Percentiles rank a stretch among this genome's conserved stretches.
phyloP scores from a whole-genome alignment of 257 asterid species.

The Solanum sitiens region DNA sequence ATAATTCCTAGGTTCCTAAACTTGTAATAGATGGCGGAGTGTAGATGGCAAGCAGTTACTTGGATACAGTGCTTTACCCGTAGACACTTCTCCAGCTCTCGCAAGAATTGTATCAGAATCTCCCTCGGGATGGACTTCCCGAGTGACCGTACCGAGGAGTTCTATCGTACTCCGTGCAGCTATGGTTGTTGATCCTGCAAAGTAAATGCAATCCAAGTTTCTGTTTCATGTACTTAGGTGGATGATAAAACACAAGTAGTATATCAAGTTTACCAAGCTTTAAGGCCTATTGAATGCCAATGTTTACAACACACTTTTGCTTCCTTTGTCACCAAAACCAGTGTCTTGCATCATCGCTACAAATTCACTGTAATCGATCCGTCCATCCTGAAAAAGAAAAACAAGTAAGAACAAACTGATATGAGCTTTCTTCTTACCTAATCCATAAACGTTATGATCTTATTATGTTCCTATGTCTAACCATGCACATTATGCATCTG shows the following conservation, averaged over 20 bases:
- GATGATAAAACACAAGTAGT: background rate
- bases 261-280: background rate
- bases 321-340: slow-evolving; percentile 3
- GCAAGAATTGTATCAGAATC: background rate
- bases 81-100: background rate
- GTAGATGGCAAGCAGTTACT: background rate
- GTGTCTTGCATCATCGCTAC: slow-evolving; percentile 12
- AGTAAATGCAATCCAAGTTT: background rate
- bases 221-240: background rate
- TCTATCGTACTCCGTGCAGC: slow-evolving; percentile 1
- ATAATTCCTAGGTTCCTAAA: background rate
- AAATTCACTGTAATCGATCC: slow-evolving; percentile 16
- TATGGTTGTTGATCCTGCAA: slow-evolving; percentile 3
- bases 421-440: background rate
- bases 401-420: background rate
- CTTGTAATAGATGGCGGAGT: background rate
- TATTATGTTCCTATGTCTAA: background rate
- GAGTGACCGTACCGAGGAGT: background rate
- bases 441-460: background rate
- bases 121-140: background rate
- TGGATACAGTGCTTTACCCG: background rate
- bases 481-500: background rate
- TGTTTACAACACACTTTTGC: background rate
- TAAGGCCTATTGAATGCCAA: background rate
- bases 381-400: slow-evolving; percentile 13